Base-by-base conservation (phyloP, 2,329 filamentous ascomycete genomes). In the Fusarium xylarioides region DNA sequence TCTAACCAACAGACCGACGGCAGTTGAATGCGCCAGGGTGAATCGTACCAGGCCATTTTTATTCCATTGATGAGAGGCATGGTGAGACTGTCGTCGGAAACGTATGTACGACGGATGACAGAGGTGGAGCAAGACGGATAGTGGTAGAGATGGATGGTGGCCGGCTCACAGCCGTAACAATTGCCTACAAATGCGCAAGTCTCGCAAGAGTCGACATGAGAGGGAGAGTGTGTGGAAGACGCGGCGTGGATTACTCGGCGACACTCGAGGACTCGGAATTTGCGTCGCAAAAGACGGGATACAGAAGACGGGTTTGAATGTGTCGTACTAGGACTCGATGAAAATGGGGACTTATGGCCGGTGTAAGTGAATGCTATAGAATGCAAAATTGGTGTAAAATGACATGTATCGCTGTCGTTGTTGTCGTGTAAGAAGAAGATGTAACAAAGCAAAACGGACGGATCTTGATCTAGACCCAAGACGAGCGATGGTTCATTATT, bases 41-140 rank as follows among this genome's bases (percentile, higher is more conserved):
- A 42, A 62, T 85, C 91, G 78, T 87, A 93, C 91, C 91, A 93
- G 79, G 91, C 91, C 87, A 93, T 92, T 83, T 92, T 92, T 81
- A 90, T 86, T 70, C 91, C 91, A 78, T 92, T 89, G 74, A 93
- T 90, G 54, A 91, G 85, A 79, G 90, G 90, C 91, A 93, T 93
- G 63, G 79, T 85, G 80, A 65, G 37, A 37, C 57, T 30, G 49
- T 55, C 42, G 59, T 67, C 54, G 61, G 58, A 37, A 35, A 46
- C 21, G 47, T 68, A 63, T 65, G 54, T 76, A 58, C 59, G 40
- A 69, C 63, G 60, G 58, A 35, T 66, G 63, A 70, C 64, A 70
- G 63, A 67, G 49, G 66, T 63, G 73, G 58, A 72, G 57, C 57
- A 61, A 46, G 44, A 40, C 44, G 61, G 54, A 64, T 38, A 59